Conservation (phyloP, 2,329 filamentous ascomycete genomes). For the Diaporthe longicolla region DNA sequence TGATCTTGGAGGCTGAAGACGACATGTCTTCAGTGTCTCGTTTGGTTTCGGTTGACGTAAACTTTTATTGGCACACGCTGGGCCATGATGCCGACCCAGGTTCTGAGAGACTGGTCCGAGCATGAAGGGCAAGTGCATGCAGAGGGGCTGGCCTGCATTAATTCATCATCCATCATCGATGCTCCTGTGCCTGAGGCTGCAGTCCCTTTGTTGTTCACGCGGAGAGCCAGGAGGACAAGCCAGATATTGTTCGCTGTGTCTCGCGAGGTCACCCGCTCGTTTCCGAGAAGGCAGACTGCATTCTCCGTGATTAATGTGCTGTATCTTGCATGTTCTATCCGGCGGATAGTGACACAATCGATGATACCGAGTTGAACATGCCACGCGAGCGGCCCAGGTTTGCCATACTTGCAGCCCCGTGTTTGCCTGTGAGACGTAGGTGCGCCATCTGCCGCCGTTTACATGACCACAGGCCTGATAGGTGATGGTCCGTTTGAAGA, state of each 20-base stretch:
- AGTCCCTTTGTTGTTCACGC: neutral
- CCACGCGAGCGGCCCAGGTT: constrained; percentile 16
- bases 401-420: neutral
- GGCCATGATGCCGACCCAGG: neutral
- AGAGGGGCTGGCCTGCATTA: constrained; percentile 12
- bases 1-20: neutral
- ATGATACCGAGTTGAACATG: neutral
- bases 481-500: constrained; percentile 8
- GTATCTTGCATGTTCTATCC: constrained; percentile 35
- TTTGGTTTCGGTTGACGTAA: constrained; percentile 26
- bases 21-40: constrained; percentile 5
- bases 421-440: constrained; percentile 5
- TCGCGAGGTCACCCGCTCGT: neutral
- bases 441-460: neutral
- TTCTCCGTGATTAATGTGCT: constrained; percentile 1
- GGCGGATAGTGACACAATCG: constrained; percentile 27
- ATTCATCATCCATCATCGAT: neutral
- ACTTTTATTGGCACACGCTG: neutral
- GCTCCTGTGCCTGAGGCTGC: neutral
- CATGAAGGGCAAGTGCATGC: constrained; percentile 11
- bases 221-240: neutral
- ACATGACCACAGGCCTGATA: neutral
- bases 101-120: neutral
- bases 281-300: constrained; percentile 5
- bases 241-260: neutral